Percentiles rank a stretch among this genome's conserved stretches.
These are phyloP conservation scores for Cystobasidiaceae sp. DNA, from an alignment of 1,284 basidiomycete species.

Conservation along the genomic window DNA sequence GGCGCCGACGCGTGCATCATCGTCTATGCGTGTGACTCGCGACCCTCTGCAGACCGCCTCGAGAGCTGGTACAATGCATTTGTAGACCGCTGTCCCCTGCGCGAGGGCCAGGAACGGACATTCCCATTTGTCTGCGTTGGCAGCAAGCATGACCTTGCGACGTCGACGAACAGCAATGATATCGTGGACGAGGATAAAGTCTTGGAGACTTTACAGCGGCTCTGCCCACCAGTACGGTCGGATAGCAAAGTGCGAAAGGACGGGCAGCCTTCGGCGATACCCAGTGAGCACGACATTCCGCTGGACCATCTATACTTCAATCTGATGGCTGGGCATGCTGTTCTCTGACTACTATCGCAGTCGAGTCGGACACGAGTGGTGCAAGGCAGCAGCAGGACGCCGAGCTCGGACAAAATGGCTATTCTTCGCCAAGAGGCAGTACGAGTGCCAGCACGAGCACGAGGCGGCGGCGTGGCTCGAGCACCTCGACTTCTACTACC, in stretches of 20 bases:
- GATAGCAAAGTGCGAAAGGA: neutral
- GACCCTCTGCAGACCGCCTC: conserved; percentile 43
- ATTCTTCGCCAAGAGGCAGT: no score
- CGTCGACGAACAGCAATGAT: conserved; percentile 30
- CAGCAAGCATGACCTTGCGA: conserved; percentile 64
- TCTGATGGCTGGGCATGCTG: neutral
- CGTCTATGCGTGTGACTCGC: conserved; percentile 67
- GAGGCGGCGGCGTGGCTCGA: conserved; percentile 2
- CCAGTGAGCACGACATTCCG: no score
- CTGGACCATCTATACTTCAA: neutral
- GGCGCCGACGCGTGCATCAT: conserved; percentile 74
- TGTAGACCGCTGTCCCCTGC: neutral
- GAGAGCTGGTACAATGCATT: neutral
- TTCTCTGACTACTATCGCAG: neutral
- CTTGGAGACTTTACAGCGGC: conserved; percentile 6
- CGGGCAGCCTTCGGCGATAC: neutral
- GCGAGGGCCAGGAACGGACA: conserved; percentile 42
- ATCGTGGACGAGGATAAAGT: conserved; percentile 22
- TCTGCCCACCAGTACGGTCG: conserved; percentile 10
- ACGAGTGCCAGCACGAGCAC: neutral
- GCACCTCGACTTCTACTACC: conserved; percentile 1
- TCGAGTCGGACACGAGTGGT: neutral
- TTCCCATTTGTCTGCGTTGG: conserved; percentile 72
- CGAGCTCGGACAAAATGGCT: no score
- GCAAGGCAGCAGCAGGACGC: neutral